Evolutionary conservation across 2,329 filamentous ascomycete species (phyloP).

Genomic region (Aspergillus thermomutatus): DNA sequence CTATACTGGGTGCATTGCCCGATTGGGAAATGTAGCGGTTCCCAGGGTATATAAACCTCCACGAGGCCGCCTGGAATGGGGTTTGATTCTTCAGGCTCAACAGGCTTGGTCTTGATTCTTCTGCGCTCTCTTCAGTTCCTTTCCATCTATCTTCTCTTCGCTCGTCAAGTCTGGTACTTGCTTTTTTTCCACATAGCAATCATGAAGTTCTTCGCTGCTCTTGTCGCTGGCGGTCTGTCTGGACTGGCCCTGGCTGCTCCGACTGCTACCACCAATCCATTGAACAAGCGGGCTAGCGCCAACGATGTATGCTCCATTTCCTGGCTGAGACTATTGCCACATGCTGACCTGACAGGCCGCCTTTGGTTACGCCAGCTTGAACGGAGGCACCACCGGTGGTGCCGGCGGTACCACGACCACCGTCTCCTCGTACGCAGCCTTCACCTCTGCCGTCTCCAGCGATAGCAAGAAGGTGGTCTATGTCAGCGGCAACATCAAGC

Average conservation of each 20-base stretch:
- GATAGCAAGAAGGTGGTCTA: conserved; percentile 47
- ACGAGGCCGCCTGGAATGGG: not conserved
- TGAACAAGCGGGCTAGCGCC: conserved; percentile 25
- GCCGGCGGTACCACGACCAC: conserved; percentile 54
- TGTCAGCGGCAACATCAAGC: conserved; percentile 45
- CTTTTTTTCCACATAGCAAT: not conserved
- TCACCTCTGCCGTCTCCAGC: conserved; percentile 50
- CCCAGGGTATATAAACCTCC: not conserved
- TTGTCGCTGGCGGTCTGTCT: conserved; percentile 10
- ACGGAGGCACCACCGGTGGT: conserved; percentile 55
- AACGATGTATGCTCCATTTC: conserved; percentile 24
- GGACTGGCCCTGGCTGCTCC: conserved; percentile 25
- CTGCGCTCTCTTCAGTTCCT: not conserved
- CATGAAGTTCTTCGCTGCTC: not conserved
- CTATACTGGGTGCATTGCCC: not conserved
- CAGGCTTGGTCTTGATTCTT: not conserved
- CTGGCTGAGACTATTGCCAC: too few species aligned
- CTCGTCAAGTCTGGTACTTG: not conserved
- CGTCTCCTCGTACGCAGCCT: conserved; percentile 50
- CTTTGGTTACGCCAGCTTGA: conserved; percentile 47
- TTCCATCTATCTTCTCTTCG: not conserved
- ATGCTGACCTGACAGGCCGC: conserved; percentile 15
- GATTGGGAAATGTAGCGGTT: not conserved
- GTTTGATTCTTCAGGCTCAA: not conserved
- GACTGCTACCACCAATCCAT: conserved; percentile 15